Percentiles rank a stretch among this genome's conserved stretches.
Evolutionary conservation across 2,329 filamentous ascomycete genomes (phyloP).

Genomic region (Calonectria hongkongensis): DNA sequence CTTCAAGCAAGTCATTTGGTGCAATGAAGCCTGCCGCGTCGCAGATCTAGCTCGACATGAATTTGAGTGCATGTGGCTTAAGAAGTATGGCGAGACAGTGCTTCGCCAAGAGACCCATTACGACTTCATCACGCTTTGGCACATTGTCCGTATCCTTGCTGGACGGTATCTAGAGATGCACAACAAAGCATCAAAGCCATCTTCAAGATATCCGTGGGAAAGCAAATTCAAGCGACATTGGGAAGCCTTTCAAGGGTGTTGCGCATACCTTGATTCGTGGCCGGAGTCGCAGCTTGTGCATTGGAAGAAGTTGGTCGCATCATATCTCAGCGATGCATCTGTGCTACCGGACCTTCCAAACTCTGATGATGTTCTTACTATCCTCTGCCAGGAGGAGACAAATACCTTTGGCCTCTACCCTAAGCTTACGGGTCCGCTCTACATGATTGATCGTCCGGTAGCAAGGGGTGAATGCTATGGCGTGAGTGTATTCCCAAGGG

Average conservation of each 20-base stretch:
- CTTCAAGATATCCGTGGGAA: constrained; percentile 36
- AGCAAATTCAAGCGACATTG: constrained; percentile 51
- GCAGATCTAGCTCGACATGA: constrained; percentile 50
- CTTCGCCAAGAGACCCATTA: constrained; percentile 50
- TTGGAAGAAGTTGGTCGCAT: constrained; percentile 51
- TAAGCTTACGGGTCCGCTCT: constrained; percentile 48
- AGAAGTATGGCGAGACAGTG: constrained; percentile 41
- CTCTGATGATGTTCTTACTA: constrained; percentile 47
- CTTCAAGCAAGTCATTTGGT: constrained; percentile 54
- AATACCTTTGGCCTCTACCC: constrained; percentile 56
- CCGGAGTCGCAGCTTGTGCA: constrained; percentile 52
- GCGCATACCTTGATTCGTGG: constrained; percentile 56
- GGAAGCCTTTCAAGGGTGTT: constrained; percentile 53
- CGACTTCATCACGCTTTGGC: constrained; percentile 55
- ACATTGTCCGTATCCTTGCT: constrained; percentile 55
- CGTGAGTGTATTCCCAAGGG: constrained; percentile 53
- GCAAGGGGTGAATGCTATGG: constrained; percentile 53
- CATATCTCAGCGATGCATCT: constrained; percentile 49
- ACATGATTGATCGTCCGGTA: constrained; percentile 33
- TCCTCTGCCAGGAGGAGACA: constrained; percentile 57
- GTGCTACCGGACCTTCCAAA: constrained; percentile 42
- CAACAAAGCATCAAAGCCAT: neutral
- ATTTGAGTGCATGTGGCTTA: constrained; percentile 55
- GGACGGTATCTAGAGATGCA: constrained; percentile 49
- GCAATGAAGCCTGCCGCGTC: constrained; percentile 48